A percentile compares a stretch with the other conserved stretches of the same genome.
Conservation (phyloP, 2,329 filamentous ascomycete genomes). For the Colletotrichum kahawae region DNA sequence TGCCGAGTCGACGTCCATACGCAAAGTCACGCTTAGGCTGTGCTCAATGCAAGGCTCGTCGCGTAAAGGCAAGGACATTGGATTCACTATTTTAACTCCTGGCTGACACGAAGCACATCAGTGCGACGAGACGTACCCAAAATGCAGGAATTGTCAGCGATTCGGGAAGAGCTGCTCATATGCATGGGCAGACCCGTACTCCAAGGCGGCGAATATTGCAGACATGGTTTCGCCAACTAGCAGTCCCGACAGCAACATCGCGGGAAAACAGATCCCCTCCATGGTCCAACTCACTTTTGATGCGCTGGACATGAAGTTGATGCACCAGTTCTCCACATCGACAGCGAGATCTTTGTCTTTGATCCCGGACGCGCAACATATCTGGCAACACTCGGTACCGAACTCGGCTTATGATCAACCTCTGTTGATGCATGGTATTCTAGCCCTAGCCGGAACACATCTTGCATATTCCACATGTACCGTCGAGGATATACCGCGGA, state of each 20-base stretch:
- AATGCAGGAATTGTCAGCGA: background rate
- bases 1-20: background rate
- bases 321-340: background rate
- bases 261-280: background rate
- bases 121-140: background rate
- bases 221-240: accelerated
- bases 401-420: background rate
- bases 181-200: background rate
- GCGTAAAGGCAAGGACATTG: background rate
- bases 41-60: background rate
- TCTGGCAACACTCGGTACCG: background rate
- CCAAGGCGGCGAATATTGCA: background rate
- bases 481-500: background rate
- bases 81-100: accelerated
- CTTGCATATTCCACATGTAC: background rate
- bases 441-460: background rate
- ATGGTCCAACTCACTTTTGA: background rate
- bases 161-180: background rate
- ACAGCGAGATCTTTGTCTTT: background rate
- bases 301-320: background rate
- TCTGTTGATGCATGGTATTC: background rate
- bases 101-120: background rate
- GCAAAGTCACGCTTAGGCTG: background rate
- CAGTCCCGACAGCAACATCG: background rate
- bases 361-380: background rate